Base-by-base conservation (phyloP, 1,284 basidiomycete genomes). In the Pseudozyma thailandica region DNA sequence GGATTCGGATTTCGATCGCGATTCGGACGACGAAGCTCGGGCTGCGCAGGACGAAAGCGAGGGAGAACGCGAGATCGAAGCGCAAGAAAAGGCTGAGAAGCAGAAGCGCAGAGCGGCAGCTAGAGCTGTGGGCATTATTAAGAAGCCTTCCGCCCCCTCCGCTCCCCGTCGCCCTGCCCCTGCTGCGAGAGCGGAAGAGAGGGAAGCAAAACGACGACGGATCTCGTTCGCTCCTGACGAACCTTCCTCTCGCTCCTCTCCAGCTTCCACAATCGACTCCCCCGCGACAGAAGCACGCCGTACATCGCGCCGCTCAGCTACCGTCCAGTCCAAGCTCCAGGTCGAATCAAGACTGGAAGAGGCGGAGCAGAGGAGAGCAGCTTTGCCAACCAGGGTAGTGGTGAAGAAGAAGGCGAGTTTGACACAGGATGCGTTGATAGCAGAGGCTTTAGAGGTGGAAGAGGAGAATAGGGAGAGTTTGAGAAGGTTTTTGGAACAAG, bases 391-490 rank as follows among this genome's bases (percentile, higher is more conserved):
- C 26, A 57, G 50, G 21, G 51, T 48, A 26, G 65, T 48, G 2
- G 49, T 41, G 16, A 72, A 60, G 47, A 71, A 72, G 48, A 72
- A 72, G 23, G 51, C 49, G 18, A 70, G 58, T 37, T 85, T 88
- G 33, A 91, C 91, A 0, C 92, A 94, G 77, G 90, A 88, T 21
- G 90, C 92, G 72, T 86, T 93, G 4, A 90, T 94, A 50, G 88
- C 89, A 1, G 88, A 88, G 15, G 92, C 92, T 0, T 86, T 93
- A 10, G 91, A 92, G 76, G 91, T 89, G 48, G 92, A 93, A 79
- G 91, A 93, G 83, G 88, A 89, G 4, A 94, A 94, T 75, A 88
- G 90, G 21, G 86, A 87, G n/a, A 89, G 91, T 48, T 89, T 93
- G 72, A 86, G 88, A 35, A 87, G 91, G 66, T 93, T 93, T 75